Evolutionary conservation across 768 basidiomycete genomes (phyloP), one percentile per base, ranked within the genome.

Genomic region (Pleurotus djamor): DNA sequence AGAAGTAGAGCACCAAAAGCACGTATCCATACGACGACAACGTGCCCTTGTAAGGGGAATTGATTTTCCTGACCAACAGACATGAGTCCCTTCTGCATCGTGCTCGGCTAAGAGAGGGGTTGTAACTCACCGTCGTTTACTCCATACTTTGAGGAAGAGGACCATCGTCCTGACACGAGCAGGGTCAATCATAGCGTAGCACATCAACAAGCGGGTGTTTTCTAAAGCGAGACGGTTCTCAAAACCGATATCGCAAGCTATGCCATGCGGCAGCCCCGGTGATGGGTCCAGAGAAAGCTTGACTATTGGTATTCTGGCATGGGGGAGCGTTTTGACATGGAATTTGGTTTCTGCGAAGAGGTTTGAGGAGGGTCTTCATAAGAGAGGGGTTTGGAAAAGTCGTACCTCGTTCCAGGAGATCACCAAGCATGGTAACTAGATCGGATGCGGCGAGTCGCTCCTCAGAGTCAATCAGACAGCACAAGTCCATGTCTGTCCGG

Each of bases 81-180:
- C 35, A 32, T 52, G 52, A 50, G 12, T 44, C 32, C 52, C 60
- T 34, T 28, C 21, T 57, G 14, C 10, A 50, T 45, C 16, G 34
- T 41, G 8, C 48, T 48, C 36, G n/a, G 28, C 38, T 17, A 14
- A 45, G 36, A 56, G 33, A 37, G 12, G 52, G 21, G 21, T 28
- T 28, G 21, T 28, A 58, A 64, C 76, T 38, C 58, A 91, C 91
- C 96, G 84, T 73, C 94, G 84, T 76, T 98, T 99, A 67, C 93
- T 92, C 96, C 96, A 99, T 17, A 99, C 94, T 81, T 99, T 99
- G 68, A 99, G 85, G 76, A 99, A 98, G 56, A 99, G 81, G 56
- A 99, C 96, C 74, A 99, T 78, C 0, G 94, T 96, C 65, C 95
- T 82, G 59, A 99, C 89, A 66, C 96, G 86, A 44, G 93, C 88